Evolutionary conservation across 208 protist species (phyloP).

Genomic region (Acanthamoeba royreba): DNA sequence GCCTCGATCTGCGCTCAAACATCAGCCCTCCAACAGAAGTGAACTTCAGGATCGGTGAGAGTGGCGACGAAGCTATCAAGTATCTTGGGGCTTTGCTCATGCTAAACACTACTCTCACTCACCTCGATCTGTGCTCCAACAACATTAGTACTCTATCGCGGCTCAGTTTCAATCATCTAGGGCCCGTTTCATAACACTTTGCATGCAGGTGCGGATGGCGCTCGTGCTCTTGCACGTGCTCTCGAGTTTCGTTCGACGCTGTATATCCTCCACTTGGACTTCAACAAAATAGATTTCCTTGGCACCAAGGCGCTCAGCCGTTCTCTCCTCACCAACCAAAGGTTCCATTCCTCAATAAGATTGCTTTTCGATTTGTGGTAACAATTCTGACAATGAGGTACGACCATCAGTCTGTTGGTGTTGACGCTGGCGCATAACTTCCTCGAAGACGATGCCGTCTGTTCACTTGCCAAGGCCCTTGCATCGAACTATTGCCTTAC

Average conservation of each 20-base stretch:
- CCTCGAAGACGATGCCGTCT: slow-evolving; percentile 28
- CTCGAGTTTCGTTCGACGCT: neutral
- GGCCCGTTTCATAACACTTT: neutral
- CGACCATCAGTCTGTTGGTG: neutral
- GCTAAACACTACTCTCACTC: neutral
- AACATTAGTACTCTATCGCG: neutral
- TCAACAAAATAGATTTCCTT: neutral
- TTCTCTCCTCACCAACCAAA: neutral
- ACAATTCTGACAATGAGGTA: too few species aligned
- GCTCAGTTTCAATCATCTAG: neutral
- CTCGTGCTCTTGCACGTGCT: neutral
- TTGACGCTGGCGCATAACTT: slow-evolving; percentile 24
- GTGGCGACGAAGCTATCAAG: neutral
- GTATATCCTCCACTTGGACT: neutral
- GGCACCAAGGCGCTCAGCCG: neutral
- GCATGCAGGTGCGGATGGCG: neutral
- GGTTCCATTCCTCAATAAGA: neutral
- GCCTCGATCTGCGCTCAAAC: neutral
- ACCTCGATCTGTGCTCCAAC: slow-evolving; percentile 33
- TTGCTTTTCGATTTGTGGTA: neutral
- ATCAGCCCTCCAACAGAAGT: neutral
- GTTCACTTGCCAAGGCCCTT: neutral
- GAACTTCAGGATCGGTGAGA: slow-evolving; percentile 20
- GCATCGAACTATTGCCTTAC: neutral
- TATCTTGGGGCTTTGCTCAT: neutral